Evolutionary conservation across 78 protist species (phyloP), one percentile per base, ranked within the genome.

Genomic region (Guillardia theta): DNA sequence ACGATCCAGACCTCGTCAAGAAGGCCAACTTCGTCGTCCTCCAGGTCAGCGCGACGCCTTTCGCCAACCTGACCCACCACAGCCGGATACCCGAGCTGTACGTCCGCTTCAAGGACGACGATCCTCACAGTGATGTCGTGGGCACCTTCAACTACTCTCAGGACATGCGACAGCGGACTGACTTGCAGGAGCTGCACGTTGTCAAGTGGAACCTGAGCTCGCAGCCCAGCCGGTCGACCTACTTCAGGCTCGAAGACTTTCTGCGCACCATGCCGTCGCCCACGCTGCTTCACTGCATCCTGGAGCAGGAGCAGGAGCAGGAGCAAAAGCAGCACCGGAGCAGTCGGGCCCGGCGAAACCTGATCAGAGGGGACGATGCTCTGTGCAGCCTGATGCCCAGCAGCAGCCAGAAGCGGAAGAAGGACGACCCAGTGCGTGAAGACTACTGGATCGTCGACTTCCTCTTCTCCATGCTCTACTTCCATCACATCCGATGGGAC

Each of bases 21-120:
- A 22, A 15, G 12, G 21, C 83, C 33, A 70, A 70, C 36, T 33
- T 70, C 6, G 83, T 70, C 36, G 41, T 70, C 36, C 0, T 70
- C 4, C 83, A 70, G 83, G 83, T 70, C 45, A 70, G 83, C 41
- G 83, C 83, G 36, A 70, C 83, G 27, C 83, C 83, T 15, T 70
- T 36, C 41, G 15, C 45, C 83, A 70, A 70, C 41, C 83, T 70
- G 41, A 22, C 22, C 36, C 1, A 1, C 0, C 36, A 4, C 1
- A 36, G 46, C 10, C 9, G 83, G 12, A 22, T 70, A 36, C 83
- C 83, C 22, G 83, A 12, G 41, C n/a, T 36, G 36, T 22, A 70
- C 21, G 36, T 70, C 22, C 27, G 22, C 21, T 24, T 33, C 83
- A 43, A 70, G 83, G 83, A 70, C 45, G 41, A 4, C 27, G 36